Conservation (phyloP, 768 basidiomycete species). For the Lyophyllum atratum region DNA sequence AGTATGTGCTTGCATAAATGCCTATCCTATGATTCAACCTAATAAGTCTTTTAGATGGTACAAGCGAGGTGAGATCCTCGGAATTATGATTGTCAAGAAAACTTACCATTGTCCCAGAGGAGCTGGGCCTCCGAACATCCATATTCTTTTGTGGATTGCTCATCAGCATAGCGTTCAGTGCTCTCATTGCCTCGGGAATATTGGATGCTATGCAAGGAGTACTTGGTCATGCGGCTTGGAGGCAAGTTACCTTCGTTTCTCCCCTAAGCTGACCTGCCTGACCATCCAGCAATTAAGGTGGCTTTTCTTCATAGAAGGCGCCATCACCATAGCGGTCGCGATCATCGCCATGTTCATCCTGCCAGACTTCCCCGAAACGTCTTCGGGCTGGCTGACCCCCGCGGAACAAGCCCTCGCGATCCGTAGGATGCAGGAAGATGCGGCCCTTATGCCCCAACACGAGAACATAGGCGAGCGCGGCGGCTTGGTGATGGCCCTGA, state of each 20-base stretch:
- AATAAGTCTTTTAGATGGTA: neutral
- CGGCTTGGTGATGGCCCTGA: slow-evolving; percentile 58
- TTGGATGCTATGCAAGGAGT: neutral
- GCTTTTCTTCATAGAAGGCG: slow-evolving; percentile 38
- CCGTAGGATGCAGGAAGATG: neutral
- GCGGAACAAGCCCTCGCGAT: slow-evolving; percentile 20
- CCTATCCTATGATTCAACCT: neutral
- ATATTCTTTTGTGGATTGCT: neutral
- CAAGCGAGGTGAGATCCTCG: neutral
- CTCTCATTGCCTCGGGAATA: neutral
- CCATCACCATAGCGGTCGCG: slow-evolving; percentile 45
- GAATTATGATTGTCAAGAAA: neutral
- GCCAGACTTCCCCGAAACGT: slow-evolving; percentile 27
- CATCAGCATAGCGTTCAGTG: neutral
- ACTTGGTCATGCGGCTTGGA: neutral
- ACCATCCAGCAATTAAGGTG: neutral
- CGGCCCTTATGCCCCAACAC: neutral
- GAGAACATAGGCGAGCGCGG: neutral
- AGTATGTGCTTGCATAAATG: slow-evolving; percentile 31
- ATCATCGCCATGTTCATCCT: slow-evolving; percentile 46
- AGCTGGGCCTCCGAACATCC: neutral
- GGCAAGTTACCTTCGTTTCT: neutral
- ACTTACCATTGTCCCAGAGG: neutral
- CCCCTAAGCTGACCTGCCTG: neutral
- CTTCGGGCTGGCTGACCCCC: slow-evolving; percentile 25